Evolutionary conservation across 202 grass and related monocot species (phyloP), one percentile per base, ranked within the genome.

Genomic region (Schoenoplectus tabernaemontani): DNA sequence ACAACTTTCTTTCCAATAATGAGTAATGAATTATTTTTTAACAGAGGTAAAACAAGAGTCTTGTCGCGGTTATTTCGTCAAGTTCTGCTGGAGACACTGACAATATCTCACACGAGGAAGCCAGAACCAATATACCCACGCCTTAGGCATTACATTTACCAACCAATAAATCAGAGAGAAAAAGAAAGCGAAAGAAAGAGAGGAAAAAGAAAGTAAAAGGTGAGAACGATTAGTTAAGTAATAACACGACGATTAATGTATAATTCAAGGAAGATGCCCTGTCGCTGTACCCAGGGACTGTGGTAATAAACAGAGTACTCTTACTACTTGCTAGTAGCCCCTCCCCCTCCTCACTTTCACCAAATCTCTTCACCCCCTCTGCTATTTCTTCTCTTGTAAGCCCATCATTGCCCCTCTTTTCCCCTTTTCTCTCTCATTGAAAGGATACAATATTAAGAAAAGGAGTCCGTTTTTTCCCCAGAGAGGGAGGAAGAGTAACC

Each of bases 201-300:
- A 37, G 36, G 4, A 10, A 28, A 28, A 23, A 58, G 17, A 77
- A 57, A 20, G n/a, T 24, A 59, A 44, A 61, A 78, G 34, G 24
- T 23, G 1, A 9, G 16, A 38, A 44, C 3, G 9, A 61, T 78
- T 59, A 76, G 67, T 62, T 46, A 33, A 83, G 47, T 58, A 77
- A 43, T 50, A 69, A 74, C 23, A 58, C 47, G 17, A 62, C 16
- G 10, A 75, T 75, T 75, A 56, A 32, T 60, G 39, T 61, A 59
- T 42, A 78, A 81, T 67, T 5, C 87, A 76, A 84, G 78, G 82
- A 85, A 84, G 87, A 88, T 96, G 90, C 70, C 84, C 83, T 71
- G 90, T 96, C 90, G 78, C 85, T 80, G 42, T 80, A 80, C 59
- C 17, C 86, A 82, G 89, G 48, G 68, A 88, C 85, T 84, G 57